phyloP scores from a whole-genome alignment of 192 early-diverging fungal genomes.

The Coemansia sp. region DNA sequence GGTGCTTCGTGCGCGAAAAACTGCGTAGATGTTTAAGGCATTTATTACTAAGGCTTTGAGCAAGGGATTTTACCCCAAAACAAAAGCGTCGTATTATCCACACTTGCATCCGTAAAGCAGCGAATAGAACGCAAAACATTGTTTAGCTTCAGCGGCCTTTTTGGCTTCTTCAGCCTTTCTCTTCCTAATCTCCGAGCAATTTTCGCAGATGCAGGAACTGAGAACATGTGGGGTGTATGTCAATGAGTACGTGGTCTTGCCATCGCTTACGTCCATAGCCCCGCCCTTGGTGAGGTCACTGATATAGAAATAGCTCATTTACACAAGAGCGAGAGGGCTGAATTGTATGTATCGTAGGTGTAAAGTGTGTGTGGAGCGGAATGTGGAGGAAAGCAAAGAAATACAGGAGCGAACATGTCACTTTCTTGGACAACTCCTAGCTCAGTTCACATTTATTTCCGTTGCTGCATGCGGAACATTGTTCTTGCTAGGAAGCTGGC shows the following conservation, averaged over 20 bases:
- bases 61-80: not conserved
- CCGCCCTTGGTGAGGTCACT: conserved; percentile 37
- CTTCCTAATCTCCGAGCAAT: conserved; percentile 20
- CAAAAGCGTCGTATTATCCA: not conserved
- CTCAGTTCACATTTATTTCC: not conserved
- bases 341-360: not conserved
- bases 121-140: not conserved
- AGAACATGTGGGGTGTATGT: conserved; percentile 31
- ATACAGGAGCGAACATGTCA: not conserved
- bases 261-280: conserved; percentile 25
- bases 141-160: conserved; percentile 19
- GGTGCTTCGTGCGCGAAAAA: conserved; percentile 18
- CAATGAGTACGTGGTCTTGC: conserved; percentile 22
- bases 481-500: not conserved
- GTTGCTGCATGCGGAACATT: not conserved
- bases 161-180: conserved; percentile 30
- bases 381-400: not conserved
- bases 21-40: not conserved
- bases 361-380: not conserved
- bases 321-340: not conserved
- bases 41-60: not conserved
- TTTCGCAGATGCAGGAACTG: conserved; percentile 27
- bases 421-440: not conserved
- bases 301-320: conserved; percentile 39
- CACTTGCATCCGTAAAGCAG: conserved; percentile 3